These are phyloP conservation scores for Eucalyptus globulus DNA, from an alignment of 345 rosid species.

Conservation along the genomic window DNA sequence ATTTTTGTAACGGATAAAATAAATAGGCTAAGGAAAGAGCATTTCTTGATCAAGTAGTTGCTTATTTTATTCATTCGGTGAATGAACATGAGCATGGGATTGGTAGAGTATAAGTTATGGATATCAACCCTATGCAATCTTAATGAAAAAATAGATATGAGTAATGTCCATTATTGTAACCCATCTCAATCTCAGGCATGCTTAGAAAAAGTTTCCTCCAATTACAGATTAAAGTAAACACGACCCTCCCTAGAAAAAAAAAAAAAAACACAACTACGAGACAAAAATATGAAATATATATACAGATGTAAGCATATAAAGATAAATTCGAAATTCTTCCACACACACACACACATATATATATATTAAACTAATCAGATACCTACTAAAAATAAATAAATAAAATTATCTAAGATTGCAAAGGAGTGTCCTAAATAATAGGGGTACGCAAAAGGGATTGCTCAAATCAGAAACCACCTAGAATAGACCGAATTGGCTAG, in stretches of 20 bases:
- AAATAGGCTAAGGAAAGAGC: neutral
- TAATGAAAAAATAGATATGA: neutral
- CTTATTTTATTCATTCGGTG: too few relatives aligned
- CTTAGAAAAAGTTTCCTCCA: neutral
- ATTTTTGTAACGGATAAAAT: neutral
- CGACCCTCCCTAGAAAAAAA: neutral
- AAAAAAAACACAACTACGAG: neutral
- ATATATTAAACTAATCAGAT: neutral
- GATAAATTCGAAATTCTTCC: neutral
- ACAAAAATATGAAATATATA: neutral
- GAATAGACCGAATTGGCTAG: fast-evolving
- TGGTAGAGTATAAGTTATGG: neutral
- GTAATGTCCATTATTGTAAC: neutral
- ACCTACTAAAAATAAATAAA: neutral
- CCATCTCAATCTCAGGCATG: neutral
- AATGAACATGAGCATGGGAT: neutral
- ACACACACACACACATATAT: too few relatives aligned
- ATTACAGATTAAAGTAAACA: neutral
- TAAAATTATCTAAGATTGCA: neutral
- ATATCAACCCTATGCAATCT: neutral
- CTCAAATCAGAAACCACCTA: fast-evolving
- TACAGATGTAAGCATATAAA: neutral
- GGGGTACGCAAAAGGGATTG: fast-evolving
- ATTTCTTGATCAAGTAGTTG: neutral
- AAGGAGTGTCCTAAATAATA: neutral